Percentiles rank a stretch among this genome's conserved stretches.
Evolutionary conservation across 495 filamentous ascomycete species (phyloP).

Genomic region (Lophiotrema nucula): DNA sequence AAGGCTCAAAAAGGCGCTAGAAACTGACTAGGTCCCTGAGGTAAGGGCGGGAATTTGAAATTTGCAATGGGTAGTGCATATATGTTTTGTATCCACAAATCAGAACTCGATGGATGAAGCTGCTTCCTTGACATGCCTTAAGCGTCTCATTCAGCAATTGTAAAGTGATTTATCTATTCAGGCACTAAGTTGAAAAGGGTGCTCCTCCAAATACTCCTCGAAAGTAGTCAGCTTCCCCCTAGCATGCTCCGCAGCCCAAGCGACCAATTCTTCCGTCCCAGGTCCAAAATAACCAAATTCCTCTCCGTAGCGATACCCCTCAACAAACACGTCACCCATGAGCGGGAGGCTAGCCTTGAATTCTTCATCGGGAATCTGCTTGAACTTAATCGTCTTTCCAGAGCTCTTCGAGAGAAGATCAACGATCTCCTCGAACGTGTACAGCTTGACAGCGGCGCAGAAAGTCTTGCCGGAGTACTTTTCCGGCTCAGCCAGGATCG

Average conservation of each 20-base stretch:
- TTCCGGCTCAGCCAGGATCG: constrained; percentile 52
- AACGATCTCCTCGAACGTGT: constrained; percentile 42
- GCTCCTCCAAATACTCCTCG: constrained; percentile 46
- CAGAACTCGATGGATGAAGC: no score
- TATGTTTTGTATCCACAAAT: no score
- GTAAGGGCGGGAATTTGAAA: no score
- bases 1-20: no score
- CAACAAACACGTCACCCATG: constrained; percentile 38
- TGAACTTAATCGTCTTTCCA: constrained; percentile 50
- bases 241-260: constrained; percentile 42
- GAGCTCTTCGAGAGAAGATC: constrained; percentile 43
- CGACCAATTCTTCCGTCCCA: constrained; percentile 43
- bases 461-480: constrained; percentile 52
- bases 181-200: no score
- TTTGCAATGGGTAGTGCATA: no score
- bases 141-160: no score
- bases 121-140: no score
- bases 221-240: constrained; percentile 46
- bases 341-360: constrained; percentile 27
- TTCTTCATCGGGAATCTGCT: constrained; percentile 45
- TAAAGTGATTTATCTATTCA: no score
- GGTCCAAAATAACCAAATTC: constrained; percentile 52
- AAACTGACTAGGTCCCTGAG: no score
- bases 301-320: constrained; percentile 42
- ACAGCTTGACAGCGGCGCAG: constrained; percentile 43